Base-by-base conservation (phyloP, 225 moss, liverwort and hornwort genomes). In the Asterella californica region DNA sequence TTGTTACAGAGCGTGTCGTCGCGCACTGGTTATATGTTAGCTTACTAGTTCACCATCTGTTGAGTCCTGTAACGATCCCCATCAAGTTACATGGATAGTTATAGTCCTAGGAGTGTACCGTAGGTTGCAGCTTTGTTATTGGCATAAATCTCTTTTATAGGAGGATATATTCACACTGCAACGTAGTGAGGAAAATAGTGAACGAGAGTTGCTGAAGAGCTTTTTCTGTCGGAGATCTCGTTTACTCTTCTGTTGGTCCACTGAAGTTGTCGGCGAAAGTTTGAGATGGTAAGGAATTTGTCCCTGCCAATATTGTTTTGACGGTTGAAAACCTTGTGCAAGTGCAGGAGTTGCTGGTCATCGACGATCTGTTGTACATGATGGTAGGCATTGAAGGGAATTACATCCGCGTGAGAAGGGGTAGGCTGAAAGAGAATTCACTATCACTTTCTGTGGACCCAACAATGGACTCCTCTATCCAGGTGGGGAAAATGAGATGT, bases 311-410 rank as follows among this genome's bases (percentile, higher is more conserved):
- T 12, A 45, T 74, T 50, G 30, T 11, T 32, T 59, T 59, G 38
- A 34, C 59, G 33, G 21, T 59, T 2, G 14, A 47, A 18, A 42
- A 21, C 74, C 33, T 74, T 59, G 49, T 81, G 70, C 57, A 66
- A 15, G 82, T 71, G 65, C 94, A 96, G 94, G 97, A 97, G 81
- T 84, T 97, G 67, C 87, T 94, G 50, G 90, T 94, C 72, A 83
- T 97, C 66, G 93, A 97, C 77, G 93, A 97, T 80, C 82, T 97
- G 76, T 83, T 97, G 49, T 93, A 88, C 85, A 93, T 94, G 83
- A 97, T 97, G 97, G 93, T 97, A 76, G 97, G 97, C 77, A 93
- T 97, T 81, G 97, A 97, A 83, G 97, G 97, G 79, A 94, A 93
- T 84, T 94, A 94, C 69, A 86, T 97, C 66, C 90, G 91, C 32